Percentiles rank a stretch among this genome's conserved stretches.
These are phyloP conservation scores for Hemileccinum rubropunctum DNA, from an alignment of 768 basidiomycete genomes.

Conservation along the genomic window DNA sequence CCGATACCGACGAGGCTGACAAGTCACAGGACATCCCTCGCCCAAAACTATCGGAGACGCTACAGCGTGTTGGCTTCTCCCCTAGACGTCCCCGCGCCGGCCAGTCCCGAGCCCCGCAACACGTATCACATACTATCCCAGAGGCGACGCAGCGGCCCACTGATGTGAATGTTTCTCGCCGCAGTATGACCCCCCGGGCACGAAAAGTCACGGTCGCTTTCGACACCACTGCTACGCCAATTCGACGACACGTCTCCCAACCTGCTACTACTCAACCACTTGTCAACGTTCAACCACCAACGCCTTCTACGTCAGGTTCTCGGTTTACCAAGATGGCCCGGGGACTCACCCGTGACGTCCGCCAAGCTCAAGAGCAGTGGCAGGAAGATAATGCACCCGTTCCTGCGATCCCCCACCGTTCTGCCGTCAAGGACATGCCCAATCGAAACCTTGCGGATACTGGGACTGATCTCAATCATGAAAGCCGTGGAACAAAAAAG, in stretches of 20 bases:
- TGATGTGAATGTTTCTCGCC: constrained; percentile 17
- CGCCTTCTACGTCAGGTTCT: constrained; percentile 53
- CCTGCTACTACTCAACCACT: constrained; percentile 40
- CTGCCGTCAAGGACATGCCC: constrained; percentile 22
- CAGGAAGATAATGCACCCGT: constrained; percentile 8
- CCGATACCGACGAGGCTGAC: constrained; percentile 50
- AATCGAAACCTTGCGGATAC: constrained; percentile 25
- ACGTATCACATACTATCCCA: constrained; percentile 3
- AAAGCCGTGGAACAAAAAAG: constrained; percentile 15
- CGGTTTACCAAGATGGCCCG: constrained; percentile 60
- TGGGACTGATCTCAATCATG: constrained; percentile 4
- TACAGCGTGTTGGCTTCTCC: constrained; percentile 67
- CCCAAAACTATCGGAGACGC: constrained; percentile 67
- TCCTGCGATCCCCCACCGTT: neutral
- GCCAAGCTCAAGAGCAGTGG: constrained; percentile 34
- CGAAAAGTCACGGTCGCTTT: constrained; percentile 30
- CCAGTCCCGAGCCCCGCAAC: constrained; percentile 27
- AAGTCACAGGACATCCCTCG: constrained; percentile 43
- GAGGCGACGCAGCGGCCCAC: constrained; percentile 13
- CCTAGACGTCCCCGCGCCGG: constrained; percentile 68
- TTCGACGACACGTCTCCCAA: constrained; percentile 25
- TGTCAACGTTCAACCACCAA: constrained; percentile 56
- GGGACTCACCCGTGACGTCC: constrained; percentile 55
- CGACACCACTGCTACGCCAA: constrained; percentile 25
- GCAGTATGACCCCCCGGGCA: constrained; percentile 34